phyloP scores from a whole-genome alignment of 768 basidiomycete species.

The Leccinum broughii region DNA sequence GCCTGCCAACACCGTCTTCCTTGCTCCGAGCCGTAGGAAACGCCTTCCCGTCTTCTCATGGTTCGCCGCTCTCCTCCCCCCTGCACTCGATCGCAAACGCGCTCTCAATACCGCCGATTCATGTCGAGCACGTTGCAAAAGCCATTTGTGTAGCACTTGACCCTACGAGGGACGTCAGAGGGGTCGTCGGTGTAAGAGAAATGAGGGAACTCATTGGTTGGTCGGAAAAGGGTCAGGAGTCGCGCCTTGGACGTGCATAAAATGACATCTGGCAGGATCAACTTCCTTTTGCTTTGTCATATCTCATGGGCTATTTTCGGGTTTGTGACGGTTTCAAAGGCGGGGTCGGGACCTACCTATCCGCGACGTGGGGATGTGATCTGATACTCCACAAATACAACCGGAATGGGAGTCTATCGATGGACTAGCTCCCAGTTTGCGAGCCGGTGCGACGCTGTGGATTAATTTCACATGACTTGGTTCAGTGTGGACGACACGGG shows the following conservation, averaged over 20 bases:
- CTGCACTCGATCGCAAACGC: constrained; percentile 75
- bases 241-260: constrained; percentile 20
- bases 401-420: constrained; percentile 9
- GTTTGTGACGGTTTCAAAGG: constrained; percentile 18
- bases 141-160: constrained; percentile 71
- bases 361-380: constrained; percentile 23
- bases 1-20: constrained; percentile 64
- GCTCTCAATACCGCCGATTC: constrained; percentile 84
- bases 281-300: constrained; percentile 5
- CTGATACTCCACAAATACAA: constrained; percentile 11
- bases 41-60: constrained; percentile 32
- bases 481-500: constrained; percentile 11
- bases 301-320: constrained; percentile 16
- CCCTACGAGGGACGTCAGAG: constrained; percentile 49
- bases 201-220: constrained; percentile 82
- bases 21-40: constrained; percentile 56
- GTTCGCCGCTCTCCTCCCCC: constrained; percentile 42
- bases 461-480: constrained; percentile 2
- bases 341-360: constrained; percentile 17
- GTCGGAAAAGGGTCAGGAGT: constrained; percentile 37
- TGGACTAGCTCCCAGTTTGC: constrained; percentile 4
- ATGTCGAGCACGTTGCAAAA: constrained; percentile 93
- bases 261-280: constrained; percentile 11
- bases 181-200: constrained; percentile 64
- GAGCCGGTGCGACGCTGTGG: constrained; percentile 15